phyloP scores from a whole-genome alignment of 306 rosid species.

The Spatholobus suberectus region DNA sequence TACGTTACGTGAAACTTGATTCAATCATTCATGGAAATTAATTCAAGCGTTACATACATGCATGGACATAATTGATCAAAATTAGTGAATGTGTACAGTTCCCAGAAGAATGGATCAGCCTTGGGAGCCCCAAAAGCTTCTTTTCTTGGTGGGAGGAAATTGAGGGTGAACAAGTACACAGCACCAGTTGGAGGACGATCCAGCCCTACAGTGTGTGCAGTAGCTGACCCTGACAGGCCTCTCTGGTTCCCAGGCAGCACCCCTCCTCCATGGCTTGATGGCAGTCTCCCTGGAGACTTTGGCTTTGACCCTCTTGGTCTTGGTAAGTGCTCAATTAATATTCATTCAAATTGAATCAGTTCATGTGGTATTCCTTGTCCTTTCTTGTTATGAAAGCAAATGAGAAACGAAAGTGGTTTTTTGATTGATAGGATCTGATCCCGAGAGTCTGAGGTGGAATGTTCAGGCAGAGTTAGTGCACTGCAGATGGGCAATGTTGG shows the following conservation, averaged over 20 bases:
- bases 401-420: not conserved
- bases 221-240: slow-evolving; percentile 33
- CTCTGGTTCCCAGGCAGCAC: slow-evolving; percentile 43
- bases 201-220: slow-evolving; percentile 13
- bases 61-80: slow-evolving; percentile 27
- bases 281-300: slow-evolving; percentile 62
- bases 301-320: slow-evolving; percentile 88
- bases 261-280: slow-evolving; percentile 46
- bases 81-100: slow-evolving; percentile 29
- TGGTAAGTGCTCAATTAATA: slow-evolving; percentile 16
- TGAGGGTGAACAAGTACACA: slow-evolving; percentile 46
- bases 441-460: slow-evolving; percentile 41
- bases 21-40: no score
- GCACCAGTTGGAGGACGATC: slow-evolving; percentile 13
- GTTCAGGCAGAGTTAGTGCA: slow-evolving; percentile 44
- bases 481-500: slow-evolving; percentile 48
- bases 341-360: no score
- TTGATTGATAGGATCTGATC: slow-evolving; percentile 39
- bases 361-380: no score
- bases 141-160: slow-evolving; percentile 53
- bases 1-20: no score
- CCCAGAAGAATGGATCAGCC: slow-evolving; percentile 32
- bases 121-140: slow-evolving; percentile 23
- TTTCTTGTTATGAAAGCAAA: not conserved
- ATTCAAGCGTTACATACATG: not conserved